A percentile compares a stretch with the other conserved stretches of the same genome.
phyloP scores from a whole-genome alignment of 1,284 basidiomycete genomes.

The Pseudozyma pruni region DNA sequence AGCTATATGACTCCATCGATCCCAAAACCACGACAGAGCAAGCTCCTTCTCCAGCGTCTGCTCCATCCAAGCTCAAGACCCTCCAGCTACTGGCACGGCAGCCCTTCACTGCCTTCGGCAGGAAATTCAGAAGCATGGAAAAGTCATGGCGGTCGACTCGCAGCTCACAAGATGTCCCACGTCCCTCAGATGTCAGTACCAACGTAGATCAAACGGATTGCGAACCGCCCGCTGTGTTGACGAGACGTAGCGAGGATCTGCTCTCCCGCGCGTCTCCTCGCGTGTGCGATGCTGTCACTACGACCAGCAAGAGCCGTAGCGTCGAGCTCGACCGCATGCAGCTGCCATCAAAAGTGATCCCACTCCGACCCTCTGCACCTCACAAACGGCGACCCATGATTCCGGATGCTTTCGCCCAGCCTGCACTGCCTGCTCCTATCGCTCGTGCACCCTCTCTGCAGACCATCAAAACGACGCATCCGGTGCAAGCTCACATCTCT shows the following conservation, averaged over 20 bases:
- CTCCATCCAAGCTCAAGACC: conserved; percentile 26
- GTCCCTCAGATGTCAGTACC: neutral
- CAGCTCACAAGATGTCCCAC: conserved; percentile 5
- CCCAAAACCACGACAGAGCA: neutral
- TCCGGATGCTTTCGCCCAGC: conserved; percentile 21
- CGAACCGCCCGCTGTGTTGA: neutral
- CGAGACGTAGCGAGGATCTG: conserved; percentile 34
- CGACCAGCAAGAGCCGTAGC: conserved; percentile 24
- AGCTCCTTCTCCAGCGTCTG: neutral
- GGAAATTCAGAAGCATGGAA: conserved; percentile 32
- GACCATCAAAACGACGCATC: neutral
- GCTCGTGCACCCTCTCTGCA: neutral
- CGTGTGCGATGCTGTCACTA: conserved; percentile 4
- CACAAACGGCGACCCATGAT: conserved; percentile 34
- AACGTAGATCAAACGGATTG: neutral
- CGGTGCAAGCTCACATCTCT: conserved; percentile 20
- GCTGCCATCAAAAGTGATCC: conserved; percentile 25
- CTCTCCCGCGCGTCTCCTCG: conserved; percentile 25
- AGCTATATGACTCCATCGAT: no score
- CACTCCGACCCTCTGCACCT: conserved; percentile 8
- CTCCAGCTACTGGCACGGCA: conserved; percentile 32
- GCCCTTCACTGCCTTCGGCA: conserved; percentile 31
- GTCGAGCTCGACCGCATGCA: conserved; percentile 32
- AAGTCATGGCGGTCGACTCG: conserved; percentile 30
- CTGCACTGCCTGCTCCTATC: neutral